phyloP scores from a whole-genome alignment of 1,284 basidiomycete genomes.

The Trametes hirsuta region DNA sequence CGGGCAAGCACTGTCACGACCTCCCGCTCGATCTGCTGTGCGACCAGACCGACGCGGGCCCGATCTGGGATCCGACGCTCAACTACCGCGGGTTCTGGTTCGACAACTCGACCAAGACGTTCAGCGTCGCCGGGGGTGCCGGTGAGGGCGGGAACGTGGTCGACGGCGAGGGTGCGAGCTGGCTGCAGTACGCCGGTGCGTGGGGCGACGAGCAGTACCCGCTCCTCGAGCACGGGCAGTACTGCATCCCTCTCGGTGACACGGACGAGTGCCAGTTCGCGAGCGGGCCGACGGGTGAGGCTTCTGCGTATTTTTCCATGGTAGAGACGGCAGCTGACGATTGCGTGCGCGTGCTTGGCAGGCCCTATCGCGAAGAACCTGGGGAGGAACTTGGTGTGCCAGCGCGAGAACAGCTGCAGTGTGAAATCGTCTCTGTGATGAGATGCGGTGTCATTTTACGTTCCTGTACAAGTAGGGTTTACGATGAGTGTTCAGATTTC shows the following conservation, averaged over 20 bases:
- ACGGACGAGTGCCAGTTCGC: slow-evolving; percentile 28
- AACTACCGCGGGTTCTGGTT: slow-evolving; percentile 38
- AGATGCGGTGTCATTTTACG: neutral
- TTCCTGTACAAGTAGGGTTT: neutral
- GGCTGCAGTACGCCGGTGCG: slow-evolving; percentile 33
- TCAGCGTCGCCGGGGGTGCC: slow-evolving; percentile 31
- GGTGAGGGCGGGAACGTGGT: slow-evolving; percentile 24
- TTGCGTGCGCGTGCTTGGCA: slow-evolving; percentile 12
- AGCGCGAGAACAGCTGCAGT: slow-evolving; percentile 28
- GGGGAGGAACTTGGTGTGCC: slow-evolving; percentile 31
- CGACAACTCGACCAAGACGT: slow-evolving; percentile 26
- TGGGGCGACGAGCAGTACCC: slow-evolving; percentile 38
- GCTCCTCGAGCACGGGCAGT: slow-evolving; percentile 31
- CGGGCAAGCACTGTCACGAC: slow-evolving; percentile 33
- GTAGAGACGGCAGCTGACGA: neutral
- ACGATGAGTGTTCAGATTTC: neutral
- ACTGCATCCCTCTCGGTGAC: slow-evolving; percentile 23
- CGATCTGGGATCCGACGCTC: slow-evolving; percentile 34
- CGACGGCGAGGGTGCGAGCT: slow-evolving; percentile 28
- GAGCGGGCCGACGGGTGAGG: slow-evolving; percentile 35
- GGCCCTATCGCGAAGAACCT: slow-evolving; percentile 37
- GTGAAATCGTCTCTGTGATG: slow-evolving; percentile 17
- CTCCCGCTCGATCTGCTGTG: slow-evolving; percentile 27
- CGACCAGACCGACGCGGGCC: slow-evolving; percentile 29
- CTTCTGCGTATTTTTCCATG: neutral